Evolutionary conservation across 2,329 filamentous ascomycete species (phyloP), one percentile per base, ranked within the genome.

Genomic region (Helotiales sp.): DNA sequence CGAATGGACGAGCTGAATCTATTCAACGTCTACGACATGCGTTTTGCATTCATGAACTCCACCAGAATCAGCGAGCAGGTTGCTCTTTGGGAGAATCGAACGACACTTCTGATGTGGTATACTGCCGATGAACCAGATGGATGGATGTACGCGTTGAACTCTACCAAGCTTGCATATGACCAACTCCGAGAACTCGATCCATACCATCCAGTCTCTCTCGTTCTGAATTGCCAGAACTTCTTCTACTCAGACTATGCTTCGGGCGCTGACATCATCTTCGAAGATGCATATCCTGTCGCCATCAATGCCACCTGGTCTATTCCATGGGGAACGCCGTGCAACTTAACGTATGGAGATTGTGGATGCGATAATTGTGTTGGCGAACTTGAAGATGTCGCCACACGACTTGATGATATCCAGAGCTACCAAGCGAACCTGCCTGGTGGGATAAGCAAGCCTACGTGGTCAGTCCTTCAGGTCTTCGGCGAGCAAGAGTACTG

Each of bases 91-190:
- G 60, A 63, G 34, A 61, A 71, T 53, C 57, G 66, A 5, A 66
- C 70, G 79, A 66, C 64, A 1, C 72, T 77, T 0, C 82, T 85
- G 0, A 70, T 86, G 30, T 63, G 81, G 6, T 71, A 84, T n/a
- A 85, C 84, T 74, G 71, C 73, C 15, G 79, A 82, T 62, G 80
- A 82, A 59, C 76, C 78, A 9, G 80, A 82, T 64, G 68, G 68
- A 4, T 65, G 64, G 63, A 52, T 49, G 34, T 65, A 69, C 47
- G 71, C 78, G 1, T 66, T 80, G 13, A 75, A 79, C 63, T 75
- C 77, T 0, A 78, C 79, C 0, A 63, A 64, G 7, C 58, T 73
- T 17, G 71, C 77, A 0, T 80, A 81, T 65, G 66, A 75, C 10
- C 63, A 72, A 42, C 74, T 82, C 59, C 75, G 74, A 53, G 62